Percentiles rank a stretch among this genome's conserved stretches.
Evolutionary conservation across 345 rosid genomes (phyloP).

Genomic region (Salix brachista): DNA sequence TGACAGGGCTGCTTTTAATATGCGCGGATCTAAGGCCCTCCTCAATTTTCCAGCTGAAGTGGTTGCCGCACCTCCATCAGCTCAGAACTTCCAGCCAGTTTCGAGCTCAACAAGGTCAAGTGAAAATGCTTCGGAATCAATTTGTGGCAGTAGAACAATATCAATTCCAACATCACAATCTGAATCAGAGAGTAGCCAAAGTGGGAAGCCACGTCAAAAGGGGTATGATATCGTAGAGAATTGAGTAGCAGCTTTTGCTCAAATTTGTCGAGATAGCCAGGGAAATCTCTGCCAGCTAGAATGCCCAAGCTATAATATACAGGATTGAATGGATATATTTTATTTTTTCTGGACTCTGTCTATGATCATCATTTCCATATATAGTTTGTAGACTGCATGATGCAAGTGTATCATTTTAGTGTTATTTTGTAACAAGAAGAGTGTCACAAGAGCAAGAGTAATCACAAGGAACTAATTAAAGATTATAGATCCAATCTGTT

Average conservation of each 20-base stretch:
- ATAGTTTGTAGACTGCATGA: not conserved
- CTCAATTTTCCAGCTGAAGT: constrained; percentile 51
- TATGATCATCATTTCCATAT: not conserved
- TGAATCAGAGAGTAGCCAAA: constrained; percentile 24
- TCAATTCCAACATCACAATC: constrained; percentile 14
- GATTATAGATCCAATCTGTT: not conserved
- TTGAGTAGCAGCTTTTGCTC: not conserved
- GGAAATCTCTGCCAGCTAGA: not conserved
- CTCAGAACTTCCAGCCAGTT: not conserved
- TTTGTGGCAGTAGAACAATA: constrained; percentile 11
- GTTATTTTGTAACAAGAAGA: not conserved
- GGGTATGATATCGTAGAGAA: not conserved
- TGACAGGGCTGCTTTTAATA: constrained; percentile 52
- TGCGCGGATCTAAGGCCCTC: constrained; percentile 69
- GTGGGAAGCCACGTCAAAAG: constrained; percentile 1
- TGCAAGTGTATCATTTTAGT: not conserved
- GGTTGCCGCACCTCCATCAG: constrained; percentile 15
- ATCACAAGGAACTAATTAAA: not conserved
- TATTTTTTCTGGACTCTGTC: no score
- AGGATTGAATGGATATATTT: no score
- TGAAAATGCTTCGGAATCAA: constrained; percentile 6
- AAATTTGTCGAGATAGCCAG: not conserved
- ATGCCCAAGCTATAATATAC: no score
- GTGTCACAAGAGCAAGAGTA: not conserved
- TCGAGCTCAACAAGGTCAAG: not conserved